Percentiles rank a stretch among this genome's conserved stretches.
These are phyloP conservation scores for Alternaria metachromatica DNA, from an alignment of 2,329 filamentous ascomycete species.

Conservation along the genomic window DNA sequence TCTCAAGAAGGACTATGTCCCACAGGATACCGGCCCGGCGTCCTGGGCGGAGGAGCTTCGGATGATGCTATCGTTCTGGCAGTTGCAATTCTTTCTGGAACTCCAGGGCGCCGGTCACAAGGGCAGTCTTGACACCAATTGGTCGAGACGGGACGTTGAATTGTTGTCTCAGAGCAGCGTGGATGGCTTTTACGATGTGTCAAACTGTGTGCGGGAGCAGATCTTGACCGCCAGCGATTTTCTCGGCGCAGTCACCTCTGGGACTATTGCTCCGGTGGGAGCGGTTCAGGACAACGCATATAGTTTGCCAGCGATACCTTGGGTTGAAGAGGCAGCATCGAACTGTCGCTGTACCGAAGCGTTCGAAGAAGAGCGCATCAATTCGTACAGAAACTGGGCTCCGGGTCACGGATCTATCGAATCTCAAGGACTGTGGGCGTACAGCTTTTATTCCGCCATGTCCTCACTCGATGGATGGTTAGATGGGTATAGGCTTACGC, in stretches of 20 bases:
- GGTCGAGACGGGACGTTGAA: not conserved
- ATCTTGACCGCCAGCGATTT: slow-evolving; percentile 4
- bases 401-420: too few relatives aligned
- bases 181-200: slow-evolving; percentile 1
- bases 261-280: not conserved
- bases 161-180: not conserved
- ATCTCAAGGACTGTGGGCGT: too few relatives aligned
- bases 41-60: slow-evolving; percentile 13
- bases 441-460: too few relatives aligned
- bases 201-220: not conserved
- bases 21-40: slow-evolving; percentile 10
- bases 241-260: not conserved
- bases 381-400: too few relatives aligned
- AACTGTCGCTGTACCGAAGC: not conserved
- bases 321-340: not conserved
- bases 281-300: not conserved
- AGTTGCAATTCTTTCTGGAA: slow-evolving; percentile 12
- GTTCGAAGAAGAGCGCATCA: too few relatives aligned
- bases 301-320: not conserved
- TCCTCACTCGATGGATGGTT: too few relatives aligned
- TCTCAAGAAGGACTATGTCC: slow-evolving; percentile 6
- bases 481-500: too few relatives aligned
- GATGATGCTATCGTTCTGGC: slow-evolving; percentile 13
- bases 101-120: slow-evolving; percentile 5
- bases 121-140: not conserved